These are phyloP conservation scores for Colletotrichum cereale DNA, from an alignment of 2,329 filamentous ascomycete genomes.

Conservation along the genomic window DNA sequence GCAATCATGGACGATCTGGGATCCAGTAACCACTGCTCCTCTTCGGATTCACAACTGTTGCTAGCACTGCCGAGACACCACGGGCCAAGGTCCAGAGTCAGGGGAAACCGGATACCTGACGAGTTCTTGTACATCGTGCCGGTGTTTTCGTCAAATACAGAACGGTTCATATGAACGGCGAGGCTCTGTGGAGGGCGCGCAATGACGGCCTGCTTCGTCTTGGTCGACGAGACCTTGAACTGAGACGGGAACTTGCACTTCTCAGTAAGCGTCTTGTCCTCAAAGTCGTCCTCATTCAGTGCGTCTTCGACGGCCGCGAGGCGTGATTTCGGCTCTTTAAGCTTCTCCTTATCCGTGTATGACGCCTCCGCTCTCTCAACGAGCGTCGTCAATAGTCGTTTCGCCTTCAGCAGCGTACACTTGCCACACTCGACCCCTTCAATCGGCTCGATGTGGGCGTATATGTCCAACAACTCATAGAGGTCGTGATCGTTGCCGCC, in stretches of 20 bases:
- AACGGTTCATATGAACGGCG: slow-evolving; percentile 90
- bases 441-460: slow-evolving; percentile 86
- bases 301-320: slow-evolving; percentile 77
- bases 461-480: slow-evolving; percentile 84
- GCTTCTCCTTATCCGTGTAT: slow-evolving; percentile 58
- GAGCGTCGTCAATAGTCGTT: slow-evolving; percentile 61
- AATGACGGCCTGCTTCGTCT: slow-evolving; percentile 90
- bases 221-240: slow-evolving; percentile 80
- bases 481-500: slow-evolving; percentile 75
- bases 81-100: slow-evolving; percentile 78
- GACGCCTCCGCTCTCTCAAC: slow-evolving; percentile 54
- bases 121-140: slow-evolving; percentile 87
- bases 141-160: slow-evolving; percentile 87
- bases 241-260: slow-evolving; percentile 76
- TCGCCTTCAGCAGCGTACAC: slow-evolving; percentile 80
- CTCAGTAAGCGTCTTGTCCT: slow-evolving; percentile 73
- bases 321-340: slow-evolving; percentile 66
- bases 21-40: slow-evolving; percentile 78
- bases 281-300: slow-evolving; percentile 83
- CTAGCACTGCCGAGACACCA: slow-evolving; percentile 81
- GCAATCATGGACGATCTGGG: slow-evolving; percentile 81
- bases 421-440: slow-evolving; percentile 92
- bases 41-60: slow-evolving; percentile 43
- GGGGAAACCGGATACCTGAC: slow-evolving; percentile 82
- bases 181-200: slow-evolving; percentile 85